phyloP scores from a whole-genome alignment of 257 asterid genomes.

The Nicotiana sylvestris region DNA sequence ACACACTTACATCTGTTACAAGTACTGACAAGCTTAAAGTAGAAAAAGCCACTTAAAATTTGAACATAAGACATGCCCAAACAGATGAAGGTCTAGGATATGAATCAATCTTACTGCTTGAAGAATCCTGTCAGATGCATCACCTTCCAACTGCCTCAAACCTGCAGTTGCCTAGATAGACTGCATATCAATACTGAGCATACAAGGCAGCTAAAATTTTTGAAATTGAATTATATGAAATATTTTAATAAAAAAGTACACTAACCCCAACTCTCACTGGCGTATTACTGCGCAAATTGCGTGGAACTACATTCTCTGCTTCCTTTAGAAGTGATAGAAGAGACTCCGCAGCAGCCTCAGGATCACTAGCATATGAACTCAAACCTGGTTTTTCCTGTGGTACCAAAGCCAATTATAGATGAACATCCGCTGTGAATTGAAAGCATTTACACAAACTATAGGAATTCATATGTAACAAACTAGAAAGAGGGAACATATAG shows the following conservation, averaged over 20 bases:
- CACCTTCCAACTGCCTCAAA: constrained; percentile 52
- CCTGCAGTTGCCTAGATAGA: constrained; percentile 77
- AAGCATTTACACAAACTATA: background rate
- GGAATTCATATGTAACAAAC: background rate
- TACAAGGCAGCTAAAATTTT: background rate
- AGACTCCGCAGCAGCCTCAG: constrained; percentile 55
- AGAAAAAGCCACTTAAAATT: background rate
- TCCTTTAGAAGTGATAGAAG: constrained; percentile 36
- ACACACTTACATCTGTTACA: background rate
- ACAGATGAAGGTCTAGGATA: constrained; percentile 7
- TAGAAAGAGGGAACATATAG: background rate
- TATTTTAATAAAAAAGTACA: background rate
- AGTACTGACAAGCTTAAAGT: background rate
- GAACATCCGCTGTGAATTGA: background rate
- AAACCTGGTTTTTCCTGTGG: constrained; percentile 58
- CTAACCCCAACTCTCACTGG: constrained; percentile 79
- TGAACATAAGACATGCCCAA: background rate
- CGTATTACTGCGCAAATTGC: constrained; percentile 29
- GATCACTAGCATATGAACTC: constrained; percentile 53
- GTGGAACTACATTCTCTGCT: constrained; percentile 54
- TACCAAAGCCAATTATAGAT: background rate
- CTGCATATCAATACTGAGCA: background rate
- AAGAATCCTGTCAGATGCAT: constrained; percentile 55
- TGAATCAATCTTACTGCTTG: constrained; percentile 39
- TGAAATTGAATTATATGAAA: background rate